phyloP scores from a whole-genome alignment of 345 rosid genomes.

The Iberis pinnata region DNA sequence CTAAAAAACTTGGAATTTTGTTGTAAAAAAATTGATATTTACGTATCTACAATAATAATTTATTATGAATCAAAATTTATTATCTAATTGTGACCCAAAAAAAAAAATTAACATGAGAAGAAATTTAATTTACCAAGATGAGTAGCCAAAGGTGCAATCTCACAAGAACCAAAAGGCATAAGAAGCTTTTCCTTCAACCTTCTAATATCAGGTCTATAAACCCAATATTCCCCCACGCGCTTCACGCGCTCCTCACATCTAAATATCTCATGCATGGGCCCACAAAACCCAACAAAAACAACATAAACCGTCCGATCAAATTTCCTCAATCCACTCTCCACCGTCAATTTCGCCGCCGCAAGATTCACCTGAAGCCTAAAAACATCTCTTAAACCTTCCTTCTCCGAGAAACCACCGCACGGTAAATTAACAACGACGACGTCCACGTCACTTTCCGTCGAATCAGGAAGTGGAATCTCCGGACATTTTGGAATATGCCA shows the following conservation, averaged over 20 bases:
- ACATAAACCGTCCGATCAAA: slow-evolving; percentile 39
- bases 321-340: slow-evolving; percentile 33
- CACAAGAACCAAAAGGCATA: slow-evolving; percentile 85
- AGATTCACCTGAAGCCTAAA: slow-evolving; percentile 71
- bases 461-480: slow-evolving; percentile 55
- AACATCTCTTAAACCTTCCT: slow-evolving; percentile 51
- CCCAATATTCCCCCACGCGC: slow-evolving; percentile 51
- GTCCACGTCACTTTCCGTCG: slow-evolving; percentile 52
- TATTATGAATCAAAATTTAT: too few relatives aligned
- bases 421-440: slow-evolving; percentile 59
- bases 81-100: slow-evolving; percentile 39
- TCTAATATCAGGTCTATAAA: slow-evolving; percentile 51
- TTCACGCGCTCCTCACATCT: slow-evolving; percentile 64
- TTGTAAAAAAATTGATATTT: too few relatives aligned
- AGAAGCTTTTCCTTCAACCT: slow-evolving; percentile 49
- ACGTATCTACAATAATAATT: too few relatives aligned
- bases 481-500: slow-evolving; percentile 46
- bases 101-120: too few relatives aligned
- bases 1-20: too few relatives aligned
- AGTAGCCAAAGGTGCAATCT: slow-evolving; percentile 49
- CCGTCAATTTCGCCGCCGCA: slow-evolving; percentile 65
- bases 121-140: too few relatives aligned
- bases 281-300: slow-evolving; percentile 57
- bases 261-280: slow-evolving; percentile 77
- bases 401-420: slow-evolving; percentile 34